phyloP scores from a whole-genome alignment of 192 early-diverging fungal species.

The Thamnidium elegans region DNA sequence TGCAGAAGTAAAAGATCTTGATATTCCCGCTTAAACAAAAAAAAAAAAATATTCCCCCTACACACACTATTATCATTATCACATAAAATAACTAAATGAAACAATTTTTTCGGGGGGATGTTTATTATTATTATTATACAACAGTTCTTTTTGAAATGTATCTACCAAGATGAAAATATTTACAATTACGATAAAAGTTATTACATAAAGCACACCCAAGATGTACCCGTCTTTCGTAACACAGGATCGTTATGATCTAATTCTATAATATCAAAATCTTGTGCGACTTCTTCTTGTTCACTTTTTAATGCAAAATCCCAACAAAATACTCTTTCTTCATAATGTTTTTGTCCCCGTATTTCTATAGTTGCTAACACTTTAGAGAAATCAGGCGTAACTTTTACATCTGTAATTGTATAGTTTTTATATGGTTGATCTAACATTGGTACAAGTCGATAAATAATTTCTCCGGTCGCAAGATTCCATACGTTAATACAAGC shows the following conservation, averaged over 20 bases:
- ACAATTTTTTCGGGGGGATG: too few relatives aligned
- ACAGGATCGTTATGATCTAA: not conserved
- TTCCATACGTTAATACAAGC: conserved; percentile 52
- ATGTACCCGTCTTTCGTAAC: conserved; percentile 8
- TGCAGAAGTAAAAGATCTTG: conserved; percentile 7
- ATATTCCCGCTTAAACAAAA: not conserved
- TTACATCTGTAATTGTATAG: conserved; percentile 27
- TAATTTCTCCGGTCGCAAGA: conserved; percentile 37
- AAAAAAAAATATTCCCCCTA: not conserved
- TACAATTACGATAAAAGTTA: not conserved
- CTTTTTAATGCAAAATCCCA: conserved; percentile 22
- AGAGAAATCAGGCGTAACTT: conserved; percentile 17
- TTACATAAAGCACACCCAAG: conserved; percentile 24
- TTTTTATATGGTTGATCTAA: not conserved
- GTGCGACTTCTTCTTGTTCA: not conserved
- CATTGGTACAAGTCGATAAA: conserved; percentile 40
- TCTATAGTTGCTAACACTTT: conserved; percentile 24
- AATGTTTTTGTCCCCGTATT: not conserved
- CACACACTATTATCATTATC: too few relatives aligned
- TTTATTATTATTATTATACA: too few relatives aligned
- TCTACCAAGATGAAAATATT: not conserved
- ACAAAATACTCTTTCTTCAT: conserved; percentile 20
- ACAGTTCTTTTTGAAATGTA: not conserved
- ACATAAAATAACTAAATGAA: not conserved
- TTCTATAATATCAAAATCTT: not conserved